A percentile compares a stretch with the other conserved stretches of the same genome.
These are phyloP conservation scores for Clathrospora elynae DNA, from an alignment of 2,329 filamentous ascomycete species.

Conservation along the genomic window DNA sequence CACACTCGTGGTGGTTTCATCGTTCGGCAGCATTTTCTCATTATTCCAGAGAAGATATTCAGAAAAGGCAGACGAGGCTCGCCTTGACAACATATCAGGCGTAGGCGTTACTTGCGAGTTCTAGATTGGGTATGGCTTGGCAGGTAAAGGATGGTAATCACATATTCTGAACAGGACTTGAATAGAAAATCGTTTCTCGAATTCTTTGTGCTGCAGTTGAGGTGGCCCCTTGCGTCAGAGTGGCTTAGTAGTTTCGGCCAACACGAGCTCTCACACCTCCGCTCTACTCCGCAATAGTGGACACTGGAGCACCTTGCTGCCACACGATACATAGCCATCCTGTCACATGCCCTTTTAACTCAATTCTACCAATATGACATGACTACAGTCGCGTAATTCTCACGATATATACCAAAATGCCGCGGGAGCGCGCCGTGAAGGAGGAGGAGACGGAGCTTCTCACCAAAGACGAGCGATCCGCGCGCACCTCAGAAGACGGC, in stretches of 20 bases:
- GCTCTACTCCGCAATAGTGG: slow-evolving; percentile 32
- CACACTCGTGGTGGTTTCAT: slow-evolving; percentile 3
- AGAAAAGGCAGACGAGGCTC: slow-evolving; percentile 1
- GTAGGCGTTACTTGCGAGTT: background rate
- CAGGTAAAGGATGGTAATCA: slow-evolving; percentile 3
- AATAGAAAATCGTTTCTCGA: slow-evolving; percentile 31
- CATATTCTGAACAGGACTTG: slow-evolving; percentile 25
- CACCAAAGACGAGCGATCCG: slow-evolving; percentile 40
- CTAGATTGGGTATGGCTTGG: slow-evolving; percentile 1
- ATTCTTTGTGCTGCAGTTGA: slow-evolving; percentile 33
- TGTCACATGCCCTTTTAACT: slow-evolving; percentile 1
- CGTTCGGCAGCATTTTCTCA: slow-evolving; percentile 3
- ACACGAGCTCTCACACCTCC: slow-evolving; percentile 35
- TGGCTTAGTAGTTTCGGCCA: slow-evolving; percentile 40
- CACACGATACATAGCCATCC: slow-evolving; percentile 1
- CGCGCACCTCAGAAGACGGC: slow-evolving; percentile 44
- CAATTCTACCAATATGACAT: slow-evolving; percentile 24
- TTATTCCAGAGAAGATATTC: slow-evolving; percentile 1
- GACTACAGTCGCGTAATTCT: background rate
- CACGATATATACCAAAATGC: slow-evolving; percentile 32
- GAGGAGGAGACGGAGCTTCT: slow-evolving; percentile 56
- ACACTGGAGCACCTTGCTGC: slow-evolving; percentile 13
- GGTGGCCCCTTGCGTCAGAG: slow-evolving; percentile 24
- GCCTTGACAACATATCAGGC: background rate
- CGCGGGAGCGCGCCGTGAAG: slow-evolving; percentile 41